Evolutionary conservation across 169 alveolate species (phyloP), one percentile per base, ranked within the genome.

Genomic region (Fabrea salina): DNA sequence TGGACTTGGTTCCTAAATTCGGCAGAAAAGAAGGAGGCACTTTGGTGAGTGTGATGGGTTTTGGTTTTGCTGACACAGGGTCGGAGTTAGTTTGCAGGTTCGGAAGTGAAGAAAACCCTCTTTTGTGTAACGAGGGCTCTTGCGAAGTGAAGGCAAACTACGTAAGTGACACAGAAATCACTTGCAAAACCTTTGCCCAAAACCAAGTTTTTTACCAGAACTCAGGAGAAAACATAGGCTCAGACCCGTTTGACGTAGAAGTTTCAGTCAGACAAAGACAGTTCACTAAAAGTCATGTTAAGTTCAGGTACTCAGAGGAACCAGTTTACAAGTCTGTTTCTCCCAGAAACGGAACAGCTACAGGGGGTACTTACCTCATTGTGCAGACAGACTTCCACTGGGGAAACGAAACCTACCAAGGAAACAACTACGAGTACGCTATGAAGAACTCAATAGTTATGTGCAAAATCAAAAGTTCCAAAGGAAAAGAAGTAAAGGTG

Each of bases 41-140:
- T 0, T 19, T 54, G 37, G 67, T 88, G 19, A 84, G 75, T 59
- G 79, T 89, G 7, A 57, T 80, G 2, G 96, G 96, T 39, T 91
- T 81, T 75, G 96, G 96, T 25, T 91, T 88, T 82, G 91, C 96
- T 1, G 76, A 83, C 37, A 70, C 86, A 39, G 88, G 87, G 37
- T 72, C 59, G 27, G 87, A 77, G 27, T 82, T 88, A 41, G 85
- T 80, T 74, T 88, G 87, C 6, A 54, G 75, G 54, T 77, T 82
- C 22, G 87, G 87, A 1, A 80, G 76, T 75, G 78, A 40, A 3
- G 77, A 75, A 41, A 89, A 86, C 16, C 70, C 77, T 33, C 32
- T 84, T 2, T 32, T 67, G 16, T 91, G 96, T 47, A 67, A 40
- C 19, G 75, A 64, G 27, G 66, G 61, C 5, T 59, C 67, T 35